Evolutionary conservation across 176 grass and related monocot genomes (phyloP), one percentile per base, ranked within the genome.

Genomic region (Elaeis guineensis): DNA sequence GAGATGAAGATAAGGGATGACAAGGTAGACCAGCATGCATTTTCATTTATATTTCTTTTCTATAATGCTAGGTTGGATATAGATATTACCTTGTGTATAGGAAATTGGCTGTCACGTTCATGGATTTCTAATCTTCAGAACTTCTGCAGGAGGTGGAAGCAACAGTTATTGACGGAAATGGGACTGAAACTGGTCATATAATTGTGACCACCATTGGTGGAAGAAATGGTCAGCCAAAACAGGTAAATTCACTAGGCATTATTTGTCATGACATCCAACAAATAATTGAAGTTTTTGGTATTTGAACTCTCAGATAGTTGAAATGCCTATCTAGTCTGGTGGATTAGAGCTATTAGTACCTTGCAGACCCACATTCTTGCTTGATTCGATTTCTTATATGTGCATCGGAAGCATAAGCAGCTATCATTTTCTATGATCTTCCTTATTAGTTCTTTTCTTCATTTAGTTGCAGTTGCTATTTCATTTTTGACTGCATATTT

Each of bases 1-100:
- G 67, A 83, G 56, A 82, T 94, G 89, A 84, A 69, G 52, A 86
- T 94, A 76, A 82, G 77, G 62, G 89, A 88, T 76, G 90, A 90
- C 52, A 94, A 94, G 78, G 90, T 95, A 76, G 17, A 14, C 54
- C 0, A 63, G 11, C 21, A 12, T 49, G 14, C 3, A 52, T 17
- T 14, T 61, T 66, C 23, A 54, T 54, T 54, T 66, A 7, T 26
- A 55, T 4, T 11, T 19, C 2, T 44, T 44, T 44, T 14, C 35
- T 44, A 44, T 44, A 14, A 44, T 8, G 2, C 35, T 0, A 44
- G 35, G 35, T 3, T 44, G 35, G 35, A 44, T 12, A 14, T 14
- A 44, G 35, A 44, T 44, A 44, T 3, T 44, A 44, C 35, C 35
- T 12, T 44, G 35, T 44, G 35, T 44, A 2, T 44, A 12, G 14